A percentile compares a stretch with the other conserved stretches of the same genome.
phyloP scores from a whole-genome alignment of 1,139 yeast genomes.

The Pichia sp. region DNA sequence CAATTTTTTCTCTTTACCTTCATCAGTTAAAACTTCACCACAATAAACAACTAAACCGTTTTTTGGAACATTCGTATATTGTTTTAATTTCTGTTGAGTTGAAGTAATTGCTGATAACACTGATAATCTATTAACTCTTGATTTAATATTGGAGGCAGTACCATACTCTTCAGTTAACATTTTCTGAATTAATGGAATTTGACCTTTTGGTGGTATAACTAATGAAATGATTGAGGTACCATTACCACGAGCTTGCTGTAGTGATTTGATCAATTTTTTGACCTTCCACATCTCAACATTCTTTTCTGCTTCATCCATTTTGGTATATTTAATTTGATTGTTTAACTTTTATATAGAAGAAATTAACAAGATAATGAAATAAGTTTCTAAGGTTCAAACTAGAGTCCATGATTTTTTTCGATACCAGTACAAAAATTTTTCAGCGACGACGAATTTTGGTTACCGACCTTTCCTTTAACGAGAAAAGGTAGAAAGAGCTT shows the following conservation, averaged over 20 bases:
- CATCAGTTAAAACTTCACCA: slow-evolving; percentile 96
- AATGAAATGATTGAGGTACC: slow-evolving; percentile 98
- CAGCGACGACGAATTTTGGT: too few relatives aligned
- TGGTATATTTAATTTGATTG: too few relatives aligned
- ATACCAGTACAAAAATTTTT: too few relatives aligned
- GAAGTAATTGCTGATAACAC: slow-evolving; percentile 96
- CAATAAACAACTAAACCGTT: slow-evolving; percentile 94
- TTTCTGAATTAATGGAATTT: slow-evolving; percentile 78
- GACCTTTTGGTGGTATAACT: slow-evolving; percentile 92
- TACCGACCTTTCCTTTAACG: too few relatives aligned
- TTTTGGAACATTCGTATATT: slow-evolving; percentile 82
- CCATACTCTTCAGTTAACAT: slow-evolving; percentile 98
- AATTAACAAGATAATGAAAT: too few relatives aligned
- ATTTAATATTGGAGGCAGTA: slow-evolving; percentile 95
- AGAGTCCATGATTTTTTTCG: too few relatives aligned
- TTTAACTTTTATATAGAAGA: too few relatives aligned
- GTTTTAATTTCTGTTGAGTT: slow-evolving; percentile 90
- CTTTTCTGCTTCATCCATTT: slow-evolving; percentile 72
- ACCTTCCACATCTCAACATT: slow-evolving; percentile 99
- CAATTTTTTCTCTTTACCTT: slow-evolving; percentile 93
- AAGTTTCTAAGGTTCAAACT: too few relatives aligned
- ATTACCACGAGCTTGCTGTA: slow-evolving; percentile 90
- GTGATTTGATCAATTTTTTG: slow-evolving; percentile 80
- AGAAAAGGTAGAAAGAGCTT: too few relatives aligned
- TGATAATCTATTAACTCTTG: slow-evolving; percentile 92